Conservation (phyloP, 345 rosid species). For the Trapa bicornis region DNA sequence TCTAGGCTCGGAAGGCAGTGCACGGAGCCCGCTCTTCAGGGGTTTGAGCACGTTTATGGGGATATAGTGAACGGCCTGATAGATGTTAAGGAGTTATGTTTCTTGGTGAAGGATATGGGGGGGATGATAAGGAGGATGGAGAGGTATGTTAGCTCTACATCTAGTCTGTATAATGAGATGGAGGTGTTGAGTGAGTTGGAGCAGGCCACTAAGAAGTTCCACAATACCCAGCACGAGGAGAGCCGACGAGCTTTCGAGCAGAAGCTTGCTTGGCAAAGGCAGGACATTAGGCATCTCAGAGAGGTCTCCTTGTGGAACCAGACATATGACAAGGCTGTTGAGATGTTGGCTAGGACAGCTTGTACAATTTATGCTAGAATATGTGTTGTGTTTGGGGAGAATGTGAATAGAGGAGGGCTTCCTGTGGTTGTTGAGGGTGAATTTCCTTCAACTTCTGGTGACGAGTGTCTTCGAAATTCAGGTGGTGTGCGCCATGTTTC, state of each 20-base stretch:
- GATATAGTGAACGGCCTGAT: constrained; percentile 65
- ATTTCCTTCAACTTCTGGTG: constrained; percentile 13
- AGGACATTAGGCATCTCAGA: constrained; percentile 77
- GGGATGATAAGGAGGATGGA: constrained; percentile 85
- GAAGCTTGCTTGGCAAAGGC: constrained; percentile 91
- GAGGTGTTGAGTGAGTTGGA: constrained; percentile 86
- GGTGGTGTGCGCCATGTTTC: constrained; percentile 18
- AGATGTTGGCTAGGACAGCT: constrained; percentile 73
- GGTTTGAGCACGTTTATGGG: constrained; percentile 86
- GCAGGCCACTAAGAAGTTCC: constrained; percentile 69
- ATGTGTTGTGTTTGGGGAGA: constrained; percentile 49
- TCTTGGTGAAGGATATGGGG: constrained; percentile 88
- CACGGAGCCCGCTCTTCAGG: constrained; percentile 73
- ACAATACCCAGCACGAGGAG: constrained; percentile 66
- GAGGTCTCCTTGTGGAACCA: constrained; percentile 86
- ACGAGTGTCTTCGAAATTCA: constrained; percentile 17
- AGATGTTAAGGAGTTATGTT: constrained; percentile 68
- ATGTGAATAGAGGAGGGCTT: constrained; percentile 12
- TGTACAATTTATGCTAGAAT: constrained; percentile 77
- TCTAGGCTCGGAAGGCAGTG: constrained; percentile 89
- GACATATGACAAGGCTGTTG: constrained; percentile 79
- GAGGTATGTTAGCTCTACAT: constrained; percentile 60
- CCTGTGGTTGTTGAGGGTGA: constrained; percentile 9
- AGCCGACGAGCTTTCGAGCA: constrained; percentile 77
- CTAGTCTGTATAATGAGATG: constrained; percentile 69